Percentiles rank a stretch among this genome's conserved stretches.
phyloP scores from a whole-genome alignment of 2,329 filamentous ascomycete species.

The Pseudopyricularia cyperi region DNA sequence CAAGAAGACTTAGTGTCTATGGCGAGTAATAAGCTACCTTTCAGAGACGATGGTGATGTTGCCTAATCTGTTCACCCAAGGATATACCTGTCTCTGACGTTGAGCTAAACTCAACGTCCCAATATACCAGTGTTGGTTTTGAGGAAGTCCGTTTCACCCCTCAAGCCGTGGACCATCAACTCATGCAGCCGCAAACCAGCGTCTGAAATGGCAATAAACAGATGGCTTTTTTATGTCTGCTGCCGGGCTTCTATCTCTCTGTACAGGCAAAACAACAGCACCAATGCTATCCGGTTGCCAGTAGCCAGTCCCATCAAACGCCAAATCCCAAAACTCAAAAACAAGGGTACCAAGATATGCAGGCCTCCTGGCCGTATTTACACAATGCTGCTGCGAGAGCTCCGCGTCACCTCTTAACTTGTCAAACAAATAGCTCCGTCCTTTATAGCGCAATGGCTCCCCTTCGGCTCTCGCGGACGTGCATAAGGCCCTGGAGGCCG shows the following conservation, averaged over 20 bases:
- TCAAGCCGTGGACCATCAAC: no score
- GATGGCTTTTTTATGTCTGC: background rate
- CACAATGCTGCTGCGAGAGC: background rate
- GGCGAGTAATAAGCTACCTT: no score
- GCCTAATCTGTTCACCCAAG: no score
- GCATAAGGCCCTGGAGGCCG: conserved; percentile 74
- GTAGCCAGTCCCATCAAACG: background rate
- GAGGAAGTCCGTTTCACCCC: no score
- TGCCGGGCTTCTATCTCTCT: background rate
- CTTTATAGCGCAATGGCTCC: conserved; percentile 65
- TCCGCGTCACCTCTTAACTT: background rate
- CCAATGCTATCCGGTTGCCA: background rate
- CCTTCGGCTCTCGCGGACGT: conserved; percentile 68
- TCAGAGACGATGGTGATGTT: no score
- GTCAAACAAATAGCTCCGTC: background rate
- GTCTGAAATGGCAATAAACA: background rate
- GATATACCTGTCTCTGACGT: no score
- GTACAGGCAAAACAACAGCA: background rate
- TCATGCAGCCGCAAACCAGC: no score
- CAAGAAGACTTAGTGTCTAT: no score
- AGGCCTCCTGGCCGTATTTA: background rate
- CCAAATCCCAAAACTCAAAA: background rate
- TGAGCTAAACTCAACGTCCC: no score
- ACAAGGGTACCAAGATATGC: background rate
- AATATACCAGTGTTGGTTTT: no score